phyloP scores from a whole-genome alignment of 2,329 filamentous ascomycete genomes.

The Talaromyces verruculosus region DNA sequence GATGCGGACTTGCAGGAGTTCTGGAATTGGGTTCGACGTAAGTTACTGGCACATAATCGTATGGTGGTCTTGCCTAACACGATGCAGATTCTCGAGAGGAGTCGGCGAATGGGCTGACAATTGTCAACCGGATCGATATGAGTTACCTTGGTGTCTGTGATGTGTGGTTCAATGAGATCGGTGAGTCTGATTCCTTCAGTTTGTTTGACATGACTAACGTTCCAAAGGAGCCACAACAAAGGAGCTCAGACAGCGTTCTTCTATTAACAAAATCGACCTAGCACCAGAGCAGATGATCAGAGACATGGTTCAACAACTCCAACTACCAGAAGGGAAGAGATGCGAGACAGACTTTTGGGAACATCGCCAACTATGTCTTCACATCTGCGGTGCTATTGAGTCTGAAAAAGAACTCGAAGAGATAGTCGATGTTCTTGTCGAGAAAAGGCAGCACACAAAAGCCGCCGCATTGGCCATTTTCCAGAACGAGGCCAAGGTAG shows the following conservation, averaged over 20 bases:
- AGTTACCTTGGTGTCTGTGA: conserved; percentile 61
- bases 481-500: conserved; percentile 59
- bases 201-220: background rate
- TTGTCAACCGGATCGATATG: conserved; percentile 57
- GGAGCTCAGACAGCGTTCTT: conserved; percentile 21
- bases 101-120: conserved; percentile 53
- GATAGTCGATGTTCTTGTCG: conserved; percentile 52
- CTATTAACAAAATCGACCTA: conserved; percentile 25
- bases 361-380: conserved; percentile 61
- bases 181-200: conserved; percentile 29
- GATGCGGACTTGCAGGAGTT: conserved; percentile 58
- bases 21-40: conserved; percentile 59
- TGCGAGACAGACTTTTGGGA: conserved; percentile 54
- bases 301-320: conserved; percentile 52
- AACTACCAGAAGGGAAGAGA: conserved; percentile 53
- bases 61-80: conserved; percentile 21
- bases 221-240: conserved; percentile 25
- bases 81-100: conserved; percentile 39
- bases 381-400: conserved; percentile 59
- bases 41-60: conserved; percentile 23
- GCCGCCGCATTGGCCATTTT: conserved; percentile 63
- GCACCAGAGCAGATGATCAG: conserved; percentile 46
- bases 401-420: conserved; percentile 52
- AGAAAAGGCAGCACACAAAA: conserved; percentile 59
- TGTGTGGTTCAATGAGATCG: conserved; percentile 59